Base-by-base conservation (phyloP, 768 basidiomycete genomes). In the Lactarius tabidus region DNA sequence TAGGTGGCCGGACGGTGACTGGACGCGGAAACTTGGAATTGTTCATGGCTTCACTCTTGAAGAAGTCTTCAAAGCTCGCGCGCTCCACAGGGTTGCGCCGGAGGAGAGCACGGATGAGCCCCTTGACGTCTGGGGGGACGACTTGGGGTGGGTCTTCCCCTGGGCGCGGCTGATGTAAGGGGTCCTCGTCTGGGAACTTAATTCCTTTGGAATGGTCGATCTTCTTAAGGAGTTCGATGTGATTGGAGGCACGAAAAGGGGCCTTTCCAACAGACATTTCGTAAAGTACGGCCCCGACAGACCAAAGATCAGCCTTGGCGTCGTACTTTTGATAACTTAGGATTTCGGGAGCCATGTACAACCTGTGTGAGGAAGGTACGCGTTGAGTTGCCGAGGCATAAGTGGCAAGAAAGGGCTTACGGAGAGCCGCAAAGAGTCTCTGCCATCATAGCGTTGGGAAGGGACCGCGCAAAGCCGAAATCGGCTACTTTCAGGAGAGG, bases 311-410 rank as follows among this genome's bases (percentile, higher is more conserved):
- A 14, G 93, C 97, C 74, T 94, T 96, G 23, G 95, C 95, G 74
- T 97, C 95, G 76, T 99, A 98, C 74, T 95, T 95, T 77, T 98
- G 90, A 74, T 97, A 97, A 18, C 92, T 86, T 14, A 99, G 79
- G 71, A 99, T 98, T 77, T 99, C 97, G 0, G 97, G 97, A 0
- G 97, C 97, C 97, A 98, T 99, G 78, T 99, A 99, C 35, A 99
- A 77, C 56, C 93, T 95, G 62, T 7, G 17, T 33, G 55, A 61
- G 18, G 9, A 36, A 52, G 10, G n/a, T 18, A 23, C 7, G 55
- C 31, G 33, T 31, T 65, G 4, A 33, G 38, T 35, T 28, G 31
- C 20, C 6, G 18, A 14, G 26, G 2, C 10, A 31, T 1, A 23
- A 23, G 23, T 18, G n/a, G 39, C 3, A 20, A 35, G 5, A 17